Evolutionary conservation across 2,329 filamentous ascomycete species (phyloP), one percentile per base, ranked within the genome.

Genomic region (Acarospora socialis): DNA sequence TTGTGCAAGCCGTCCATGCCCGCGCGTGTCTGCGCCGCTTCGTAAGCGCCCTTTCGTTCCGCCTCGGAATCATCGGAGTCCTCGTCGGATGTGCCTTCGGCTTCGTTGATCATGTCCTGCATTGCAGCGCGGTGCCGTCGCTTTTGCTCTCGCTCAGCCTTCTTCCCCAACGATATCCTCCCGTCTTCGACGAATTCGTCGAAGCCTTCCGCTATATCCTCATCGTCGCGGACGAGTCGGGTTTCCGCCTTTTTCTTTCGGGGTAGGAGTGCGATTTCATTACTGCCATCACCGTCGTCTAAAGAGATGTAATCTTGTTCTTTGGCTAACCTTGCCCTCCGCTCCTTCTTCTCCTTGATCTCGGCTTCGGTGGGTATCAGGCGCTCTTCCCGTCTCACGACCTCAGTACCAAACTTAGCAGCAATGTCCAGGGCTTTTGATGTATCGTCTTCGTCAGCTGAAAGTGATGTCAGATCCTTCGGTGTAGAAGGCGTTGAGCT

Each of bases 201-300:
- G 45, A 92, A 95, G 0, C 84, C 86, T 57, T 95, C 90, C 21
- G 81, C 81, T 0, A 94, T 68, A 47, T 95, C 83, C 50, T 95
- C 87, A 45, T 95, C 87, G 20, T 94, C 84, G 24, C 68, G 70
- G 4, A 84, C 69, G 2, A 95, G 66, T 2, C 87, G 70, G 4
- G 78, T 80, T 39, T 84, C 69, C 20, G 72, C 68, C 42, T 78
- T 73, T 45, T 76, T 72, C 41, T 72, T 71, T 12, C 60, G 57
- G 31, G 63, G 58, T 2, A 66, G 50, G 2, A 70, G 56, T 9
- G 50, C 44, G 36, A 66, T 61, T 34, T 65, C 57, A 31, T 51
- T 51, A 30, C 61, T 38, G 19, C 40, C 44, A 21, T 49, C 48
- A 8, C 46, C 47, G 22, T 51, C 53, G 10, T 60, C 48, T 1